Percentiles rank a stretch among this genome's conserved stretches.
Conservation (phyloP, 148 eudicot genomes). For the Suaeda aralocaspica region DNA sequence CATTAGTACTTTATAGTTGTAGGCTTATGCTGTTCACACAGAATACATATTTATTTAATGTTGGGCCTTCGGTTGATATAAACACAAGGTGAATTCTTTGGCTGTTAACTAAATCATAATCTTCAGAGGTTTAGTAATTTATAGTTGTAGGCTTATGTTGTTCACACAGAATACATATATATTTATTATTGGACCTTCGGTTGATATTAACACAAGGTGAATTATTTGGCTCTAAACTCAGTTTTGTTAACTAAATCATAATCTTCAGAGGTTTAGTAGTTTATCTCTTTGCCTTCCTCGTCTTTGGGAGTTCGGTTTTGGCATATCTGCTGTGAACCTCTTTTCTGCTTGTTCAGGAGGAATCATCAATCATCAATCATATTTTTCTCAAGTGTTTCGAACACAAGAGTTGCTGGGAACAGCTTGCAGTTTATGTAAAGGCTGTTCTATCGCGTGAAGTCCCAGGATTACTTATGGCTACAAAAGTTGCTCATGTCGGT, state of each 20-base stretch:
- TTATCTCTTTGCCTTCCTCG: not conserved
- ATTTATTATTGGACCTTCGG: not conserved
- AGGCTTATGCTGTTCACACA: not conserved
- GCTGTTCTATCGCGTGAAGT: too few species aligned
- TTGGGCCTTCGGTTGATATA: not conserved
- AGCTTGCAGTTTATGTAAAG: too few species aligned
- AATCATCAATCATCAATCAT: too few species aligned
- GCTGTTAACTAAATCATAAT: not conserved
- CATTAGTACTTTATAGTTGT: not conserved
- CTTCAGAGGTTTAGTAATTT: not conserved
- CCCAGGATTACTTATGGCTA: too few species aligned
- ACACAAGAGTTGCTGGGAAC: too few species aligned
- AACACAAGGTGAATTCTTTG: slow-evolving; percentile 6
- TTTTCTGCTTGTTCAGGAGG: too few species aligned
- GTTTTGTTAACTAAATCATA: not conserved
- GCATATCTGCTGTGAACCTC: too few species aligned
- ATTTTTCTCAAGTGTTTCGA: too few species aligned
- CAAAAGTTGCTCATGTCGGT: too few species aligned
- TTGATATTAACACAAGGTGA: slow-evolving; percentile 3
- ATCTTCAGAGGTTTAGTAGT: not conserved
- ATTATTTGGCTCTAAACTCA: slow-evolving; percentile 8
- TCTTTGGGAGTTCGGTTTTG: too few species aligned
- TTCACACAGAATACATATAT: not conserved
- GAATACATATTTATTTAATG: not conserved
- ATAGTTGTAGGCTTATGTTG: not conserved